Evolutionary conservation across 495 filamentous ascomycete genomes (phyloP).

Genomic region (Podospora pseudocomata): DNA sequence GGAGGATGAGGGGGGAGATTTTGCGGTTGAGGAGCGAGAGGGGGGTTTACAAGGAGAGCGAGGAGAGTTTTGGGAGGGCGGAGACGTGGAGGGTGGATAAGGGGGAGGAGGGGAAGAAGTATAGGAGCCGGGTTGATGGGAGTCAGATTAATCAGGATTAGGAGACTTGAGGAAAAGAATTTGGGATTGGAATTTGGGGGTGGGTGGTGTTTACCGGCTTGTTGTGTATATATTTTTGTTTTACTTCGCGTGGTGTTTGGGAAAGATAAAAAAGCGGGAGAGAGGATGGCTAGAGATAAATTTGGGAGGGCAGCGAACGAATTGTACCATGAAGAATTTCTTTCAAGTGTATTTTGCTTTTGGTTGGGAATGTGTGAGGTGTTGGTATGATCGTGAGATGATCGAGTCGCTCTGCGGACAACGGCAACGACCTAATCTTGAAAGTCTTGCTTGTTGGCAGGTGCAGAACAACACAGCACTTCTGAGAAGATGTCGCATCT

Average conservation of each 20-base stretch:
- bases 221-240: not conserved
- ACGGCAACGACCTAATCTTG: too few relatives aligned
- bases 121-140: slow-evolving; percentile 47
- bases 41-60: slow-evolving; percentile 70
- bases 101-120: slow-evolving; percentile 35
- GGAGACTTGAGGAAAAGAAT: not conserved
- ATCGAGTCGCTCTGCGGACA: too few relatives aligned
- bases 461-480: too few relatives aligned
- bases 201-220: too few relatives aligned
- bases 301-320: too few relatives aligned
- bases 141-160: slow-evolving; percentile 43
- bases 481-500: too few relatives aligned
- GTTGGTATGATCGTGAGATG: too few relatives aligned
- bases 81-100: slow-evolving; percentile 45
- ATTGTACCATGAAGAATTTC: too few relatives aligned
- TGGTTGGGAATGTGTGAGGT: too few relatives aligned
- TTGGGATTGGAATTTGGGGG: not conserved
- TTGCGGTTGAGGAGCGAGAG: slow-evolving; percentile 65
- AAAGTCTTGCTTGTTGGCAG: too few relatives aligned
- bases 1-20: slow-evolving; percentile 72
- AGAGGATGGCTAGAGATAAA: too few relatives aligned
- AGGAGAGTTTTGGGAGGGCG: slow-evolving; percentile 47
- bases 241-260: not conserved
- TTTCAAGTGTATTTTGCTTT: too few relatives aligned
- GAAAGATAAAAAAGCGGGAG: not conserved